Evolutionary conservation across 805 yeast genomes (phyloP).

Genomic region (Ogataea angusta): DNA sequence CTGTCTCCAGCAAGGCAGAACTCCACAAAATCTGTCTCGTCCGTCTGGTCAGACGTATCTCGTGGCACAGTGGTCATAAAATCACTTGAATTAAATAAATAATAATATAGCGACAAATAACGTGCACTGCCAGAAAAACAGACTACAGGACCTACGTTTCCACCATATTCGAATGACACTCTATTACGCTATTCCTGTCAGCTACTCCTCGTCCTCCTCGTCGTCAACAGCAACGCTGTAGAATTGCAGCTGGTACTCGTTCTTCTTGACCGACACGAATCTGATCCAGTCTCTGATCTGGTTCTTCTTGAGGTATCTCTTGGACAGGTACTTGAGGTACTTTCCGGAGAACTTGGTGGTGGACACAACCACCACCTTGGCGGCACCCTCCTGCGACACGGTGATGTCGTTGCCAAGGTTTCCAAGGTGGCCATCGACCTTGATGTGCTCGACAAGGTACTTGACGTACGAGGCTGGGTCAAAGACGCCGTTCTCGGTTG

Average conservation of each 20-base stretch:
- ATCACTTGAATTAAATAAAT: not conserved
- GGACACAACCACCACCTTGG: constrained; percentile 83
- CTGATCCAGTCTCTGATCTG: constrained; percentile 99
- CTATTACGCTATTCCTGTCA: not conserved
- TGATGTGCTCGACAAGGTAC: constrained; percentile 98
- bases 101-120: not conserved
- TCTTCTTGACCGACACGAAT: constrained; percentile 92
- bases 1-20: constrained; percentile 24
- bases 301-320: constrained; percentile 99
- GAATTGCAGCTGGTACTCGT: constrained; percentile 97
- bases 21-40: constrained; percentile 21
- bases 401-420: constrained; percentile 95
- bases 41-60: constrained; percentile 8
- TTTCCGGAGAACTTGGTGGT: constrained; percentile 98
- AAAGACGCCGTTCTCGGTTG: constrained; percentile 95
- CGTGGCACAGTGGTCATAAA: not conserved
- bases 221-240: constrained; percentile 95
- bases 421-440: constrained; percentile 95
- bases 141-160: not conserved
- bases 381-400: constrained; percentile 81
- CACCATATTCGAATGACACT: not conserved
- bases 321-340: constrained; percentile 98
- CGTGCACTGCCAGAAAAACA: constrained; percentile 4
- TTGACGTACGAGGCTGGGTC: constrained; percentile 97
- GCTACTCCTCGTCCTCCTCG: constrained; percentile 87